A percentile compares a stretch with the other conserved stretches of the same genome.
phyloP scores from a whole-genome alignment of 768 basidiomycete species.

The Russula lepida region DNA sequence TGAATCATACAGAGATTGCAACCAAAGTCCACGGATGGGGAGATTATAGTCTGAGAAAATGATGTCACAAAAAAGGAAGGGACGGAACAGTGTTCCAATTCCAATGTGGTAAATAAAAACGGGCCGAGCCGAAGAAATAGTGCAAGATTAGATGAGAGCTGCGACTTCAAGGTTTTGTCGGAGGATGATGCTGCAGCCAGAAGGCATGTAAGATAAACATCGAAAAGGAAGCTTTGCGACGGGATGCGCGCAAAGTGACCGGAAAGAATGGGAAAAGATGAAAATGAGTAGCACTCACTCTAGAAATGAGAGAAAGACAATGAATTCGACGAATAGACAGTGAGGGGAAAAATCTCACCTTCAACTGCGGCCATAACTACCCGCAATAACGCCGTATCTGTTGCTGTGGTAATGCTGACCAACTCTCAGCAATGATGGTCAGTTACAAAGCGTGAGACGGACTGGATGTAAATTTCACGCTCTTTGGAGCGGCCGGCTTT shows the following conservation, averaged over 20 bases:
- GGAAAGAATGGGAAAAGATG: slow-evolving; percentile 26
- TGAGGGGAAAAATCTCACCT: slow-evolving; percentile 45
- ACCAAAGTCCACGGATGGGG: slow-evolving; percentile 6
- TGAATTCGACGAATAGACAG: slow-evolving; percentile 9
- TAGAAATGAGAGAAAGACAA: slow-evolving; percentile 26
- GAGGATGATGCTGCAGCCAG: slow-evolving; percentile 53
- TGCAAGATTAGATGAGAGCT: slow-evolving; percentile 46
- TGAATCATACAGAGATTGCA: slow-evolving; percentile 14
- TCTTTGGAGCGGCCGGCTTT: slow-evolving; percentile 80
- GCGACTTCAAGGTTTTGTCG: slow-evolving; percentile 57
- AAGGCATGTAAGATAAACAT: slow-evolving; percentile 24
- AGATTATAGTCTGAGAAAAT: slow-evolving; percentile 7
- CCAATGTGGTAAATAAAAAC: slow-evolving; percentile 15
- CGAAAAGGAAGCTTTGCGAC: slow-evolving; percentile 29
- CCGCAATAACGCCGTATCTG: slow-evolving; percentile 78
- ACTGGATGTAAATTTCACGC: slow-evolving; percentile 93
- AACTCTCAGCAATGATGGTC: slow-evolving; percentile 17
- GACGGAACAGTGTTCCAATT: neutral
- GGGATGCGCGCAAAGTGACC: slow-evolving; percentile 19
- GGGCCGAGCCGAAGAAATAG: slow-evolving; percentile 5
- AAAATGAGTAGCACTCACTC: slow-evolving; percentile 52
- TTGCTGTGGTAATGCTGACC: slow-evolving; percentile 76
- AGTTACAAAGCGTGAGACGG: slow-evolving; percentile 30
- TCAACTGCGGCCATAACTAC: slow-evolving; percentile 95
- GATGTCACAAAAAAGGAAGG: slow-evolving; percentile 9